These are phyloP conservation scores for Aspergillus sclerotiicarbonarius DNA, from an alignment of 495 filamentous ascomycete genomes.

Conservation along the genomic window DNA sequence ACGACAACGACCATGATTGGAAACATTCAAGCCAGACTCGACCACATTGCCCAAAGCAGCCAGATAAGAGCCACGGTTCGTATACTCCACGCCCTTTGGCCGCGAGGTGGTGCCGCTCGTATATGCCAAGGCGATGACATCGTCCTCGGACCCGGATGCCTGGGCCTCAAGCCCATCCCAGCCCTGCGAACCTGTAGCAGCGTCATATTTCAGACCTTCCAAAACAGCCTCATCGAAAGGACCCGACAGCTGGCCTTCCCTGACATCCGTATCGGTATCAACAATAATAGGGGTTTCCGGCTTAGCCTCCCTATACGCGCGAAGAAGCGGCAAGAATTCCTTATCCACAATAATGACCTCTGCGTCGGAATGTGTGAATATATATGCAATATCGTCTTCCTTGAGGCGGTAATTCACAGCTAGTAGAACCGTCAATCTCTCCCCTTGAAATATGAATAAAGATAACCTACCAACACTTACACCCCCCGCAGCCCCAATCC, in stretches of 20 bases:
- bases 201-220: constrained; percentile 74
- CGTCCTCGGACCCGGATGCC: constrained; percentile 70
- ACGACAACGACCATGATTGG: constrained; percentile 62
- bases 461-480: constrained; percentile 62
- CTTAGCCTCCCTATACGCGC: constrained; percentile 56
- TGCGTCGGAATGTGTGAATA: constrained; percentile 79
- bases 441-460: neutral
- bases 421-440: constrained; percentile 13
- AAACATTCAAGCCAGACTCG: constrained; percentile 78
- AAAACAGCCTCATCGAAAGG: constrained; percentile 82
- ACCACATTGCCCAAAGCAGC: constrained; percentile 82
- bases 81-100: constrained; percentile 93
- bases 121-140: constrained; percentile 79
- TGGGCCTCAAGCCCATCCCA: constrained; percentile 76
- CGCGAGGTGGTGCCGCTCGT: constrained; percentile 90
- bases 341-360: constrained; percentile 86
- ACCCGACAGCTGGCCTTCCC: constrained; percentile 68
- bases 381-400: constrained; percentile 82
- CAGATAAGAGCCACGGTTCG: constrained; percentile 82
- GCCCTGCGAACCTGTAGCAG: constrained; percentile 56
- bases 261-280: constrained; percentile 81
- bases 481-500: constrained; percentile 78
- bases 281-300: constrained; percentile 67
- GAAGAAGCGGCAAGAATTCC: constrained; percentile 71
- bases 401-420: constrained; percentile 91